phyloP scores from a whole-genome alignment of 805 yeast species.

The Wickerhamomyces ciferrii region DNA sequence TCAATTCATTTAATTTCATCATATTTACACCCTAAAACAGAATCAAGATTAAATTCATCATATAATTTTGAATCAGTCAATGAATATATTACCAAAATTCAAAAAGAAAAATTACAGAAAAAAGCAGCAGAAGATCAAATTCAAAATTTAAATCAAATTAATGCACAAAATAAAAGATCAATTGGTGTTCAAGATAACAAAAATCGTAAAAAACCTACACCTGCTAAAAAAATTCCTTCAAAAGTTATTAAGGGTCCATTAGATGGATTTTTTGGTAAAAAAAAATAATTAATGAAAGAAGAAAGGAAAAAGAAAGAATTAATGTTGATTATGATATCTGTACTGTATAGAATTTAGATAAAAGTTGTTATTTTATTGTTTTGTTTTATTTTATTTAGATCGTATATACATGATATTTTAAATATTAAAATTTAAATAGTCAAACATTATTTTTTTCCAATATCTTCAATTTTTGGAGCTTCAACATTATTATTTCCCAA shows the following conservation, averaged over 20 bases:
- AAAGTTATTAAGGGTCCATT: constrained; percentile 62
- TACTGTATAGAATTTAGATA: no score
- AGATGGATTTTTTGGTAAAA: constrained; percentile 56
- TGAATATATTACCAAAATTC: constrained; percentile 15
- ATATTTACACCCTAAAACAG: constrained; percentile 26
- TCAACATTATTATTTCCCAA: not conserved
- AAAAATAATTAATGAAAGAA: constrained; percentile 16
- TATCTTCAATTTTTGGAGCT: constrained; percentile 3
- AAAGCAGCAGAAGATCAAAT: constrained; percentile 26
- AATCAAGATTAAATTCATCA: constrained; percentile 20
- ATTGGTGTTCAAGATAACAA: constrained; percentile 18
- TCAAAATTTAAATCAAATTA: constrained; percentile 20
- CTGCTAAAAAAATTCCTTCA: constrained; percentile 34
- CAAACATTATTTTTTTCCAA: constrained; percentile 3
- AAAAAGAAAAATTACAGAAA: constrained; percentile 18
- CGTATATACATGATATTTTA: constrained; percentile 1
- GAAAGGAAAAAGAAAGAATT: not conserved
- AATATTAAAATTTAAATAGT: not conserved
- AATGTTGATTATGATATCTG: no score
- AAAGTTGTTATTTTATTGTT: no score
- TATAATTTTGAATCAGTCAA: constrained; percentile 28
- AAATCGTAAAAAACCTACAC: constrained; percentile 16
- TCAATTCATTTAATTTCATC: constrained; percentile 45
- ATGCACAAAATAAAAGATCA: constrained; percentile 11
- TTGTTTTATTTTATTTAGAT: not conserved